Evolutionary conservation across 2,329 filamentous ascomycete genomes (phyloP).

Genomic region (Didymella segeticola): DNA sequence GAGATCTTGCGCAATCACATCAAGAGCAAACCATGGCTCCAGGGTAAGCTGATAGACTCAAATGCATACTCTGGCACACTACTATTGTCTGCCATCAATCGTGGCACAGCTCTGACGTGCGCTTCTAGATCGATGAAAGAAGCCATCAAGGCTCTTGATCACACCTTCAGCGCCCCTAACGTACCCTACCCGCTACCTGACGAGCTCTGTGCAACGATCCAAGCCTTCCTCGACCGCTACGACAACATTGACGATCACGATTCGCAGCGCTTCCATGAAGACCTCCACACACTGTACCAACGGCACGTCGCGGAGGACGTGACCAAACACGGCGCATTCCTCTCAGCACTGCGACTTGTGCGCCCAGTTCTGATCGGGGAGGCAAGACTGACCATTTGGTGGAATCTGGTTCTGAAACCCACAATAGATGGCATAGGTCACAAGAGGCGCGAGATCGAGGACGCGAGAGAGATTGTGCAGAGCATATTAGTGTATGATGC

Average conservation of each 20-base stretch:
- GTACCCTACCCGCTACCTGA: constrained; percentile 67
- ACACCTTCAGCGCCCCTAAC: constrained; percentile 51
- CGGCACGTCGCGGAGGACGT: constrained; percentile 66
- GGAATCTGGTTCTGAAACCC: constrained; percentile 67
- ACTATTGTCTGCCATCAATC: not conserved
- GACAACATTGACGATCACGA: constrained; percentile 70
- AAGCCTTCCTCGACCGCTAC: constrained; percentile 72
- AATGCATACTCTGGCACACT: not conserved
- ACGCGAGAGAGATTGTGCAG: constrained; percentile 69
- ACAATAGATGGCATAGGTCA: constrained; percentile 64
- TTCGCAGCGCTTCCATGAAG: constrained; percentile 75
- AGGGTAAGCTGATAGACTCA: constrained; percentile 1
- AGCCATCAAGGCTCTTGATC: constrained; percentile 55
- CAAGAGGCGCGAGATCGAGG: constrained; percentile 68
- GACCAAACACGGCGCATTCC: constrained; percentile 69
- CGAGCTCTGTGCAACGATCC: constrained; percentile 67
- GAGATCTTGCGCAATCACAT: constrained; percentile 1
- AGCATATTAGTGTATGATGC: constrained; percentile 69
- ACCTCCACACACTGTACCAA: constrained; percentile 71
- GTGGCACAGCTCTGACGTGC: not conserved
- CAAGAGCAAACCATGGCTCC: constrained; percentile 6
- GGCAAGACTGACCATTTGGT: constrained; percentile 73
- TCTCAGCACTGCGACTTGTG: constrained; percentile 69
- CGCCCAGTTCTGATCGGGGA: constrained; percentile 69
- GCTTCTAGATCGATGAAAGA: constrained; percentile 56